These are phyloP conservation scores for Hypoxylon subgilvum DNA, from an alignment of 495 filamentous ascomycete species.

Conservation along the genomic window DNA sequence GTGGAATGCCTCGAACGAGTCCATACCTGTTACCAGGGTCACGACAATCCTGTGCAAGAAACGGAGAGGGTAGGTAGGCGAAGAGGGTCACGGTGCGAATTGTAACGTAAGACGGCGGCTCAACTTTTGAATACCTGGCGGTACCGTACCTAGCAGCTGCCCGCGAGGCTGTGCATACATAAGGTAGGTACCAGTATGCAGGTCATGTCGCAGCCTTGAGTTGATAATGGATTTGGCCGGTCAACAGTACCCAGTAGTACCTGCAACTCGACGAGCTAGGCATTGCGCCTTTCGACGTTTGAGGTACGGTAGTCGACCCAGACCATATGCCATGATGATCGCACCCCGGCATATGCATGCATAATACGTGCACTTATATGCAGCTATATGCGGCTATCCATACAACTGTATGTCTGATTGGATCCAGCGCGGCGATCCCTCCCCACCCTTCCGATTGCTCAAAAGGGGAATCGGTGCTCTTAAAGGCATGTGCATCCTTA, in stretches of 20 bases:
- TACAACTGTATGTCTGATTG: too few relatives aligned
- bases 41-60: not conserved
- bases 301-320: too few relatives aligned
- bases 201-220: not conserved
- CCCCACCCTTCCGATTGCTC: not conserved
- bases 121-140: conserved; percentile 1
- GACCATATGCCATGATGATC: too few relatives aligned
- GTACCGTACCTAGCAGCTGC: not conserved
- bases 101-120: not conserved
- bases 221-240: too few relatives aligned
- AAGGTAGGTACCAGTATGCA: too few relatives aligned
- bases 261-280: too few relatives aligned
- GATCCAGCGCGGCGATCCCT: too few relatives aligned
- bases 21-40: not conserved
- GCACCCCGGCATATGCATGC: too few relatives aligned
- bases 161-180: not conserved
- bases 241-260: too few relatives aligned
- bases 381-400: too few relatives aligned
- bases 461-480: not conserved
- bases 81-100: not conserved
- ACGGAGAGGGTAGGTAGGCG: not conserved
- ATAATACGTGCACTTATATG: too few relatives aligned
- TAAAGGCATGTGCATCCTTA: not conserved
- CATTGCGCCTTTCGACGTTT: too few relatives aligned
- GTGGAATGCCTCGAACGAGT: not conserved